Evolutionary conservation across 345 rosid genomes (phyloP), one percentile per base, ranked within the genome.

Genomic region (thale cress (Arabidopsis thaliana)): DNA sequence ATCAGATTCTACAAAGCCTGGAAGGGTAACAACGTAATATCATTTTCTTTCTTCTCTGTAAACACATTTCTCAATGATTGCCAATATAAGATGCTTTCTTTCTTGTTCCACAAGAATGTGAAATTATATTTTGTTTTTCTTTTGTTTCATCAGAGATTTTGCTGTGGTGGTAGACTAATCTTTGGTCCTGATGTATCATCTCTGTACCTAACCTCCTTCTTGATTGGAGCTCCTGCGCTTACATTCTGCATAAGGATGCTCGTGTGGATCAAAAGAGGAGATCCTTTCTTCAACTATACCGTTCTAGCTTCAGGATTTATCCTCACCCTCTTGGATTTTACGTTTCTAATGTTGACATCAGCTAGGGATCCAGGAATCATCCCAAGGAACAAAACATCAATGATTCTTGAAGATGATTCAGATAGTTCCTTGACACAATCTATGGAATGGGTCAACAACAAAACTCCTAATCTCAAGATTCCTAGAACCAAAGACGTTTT

Each of bases 331-430:
- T 75, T 82, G 56, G 98, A 75, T 80, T 67, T 95, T 69, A 51
- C 60, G 61, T 74, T 92, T 77, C 93, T 95, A 67, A 74, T 90
- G 9, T 78, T 92, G 79, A 83, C 94, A 41, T 89, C 99, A 36
- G 93, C 85, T 80, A 87, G 98, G 73, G 99, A 95, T 84, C 99
- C 99, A 59, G 98, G 99, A 78, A 88, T 95, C 68, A 77, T 95
- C n/a, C 91, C 97, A 30, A 88, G 97, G 55, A 87, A 82, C 52
- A 93, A 91, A 16, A 85, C 81, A 58, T 80, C 80, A 30, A 82
- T 86, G 82, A 77, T 71, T 57, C 77, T 78, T 79, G 90, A 84
- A 44, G 89, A 84, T 48, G 79, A 14, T 41, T 58, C 67, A 73
- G 83, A 81, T 78, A 64, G 67, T 41, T 66, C 78, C 44, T 67